Percentiles rank a stretch among this genome's conserved stretches.
Conservation (phyloP, 768 basidiomycete genomes). For the Leccinum olivaceopallidum region DNA sequence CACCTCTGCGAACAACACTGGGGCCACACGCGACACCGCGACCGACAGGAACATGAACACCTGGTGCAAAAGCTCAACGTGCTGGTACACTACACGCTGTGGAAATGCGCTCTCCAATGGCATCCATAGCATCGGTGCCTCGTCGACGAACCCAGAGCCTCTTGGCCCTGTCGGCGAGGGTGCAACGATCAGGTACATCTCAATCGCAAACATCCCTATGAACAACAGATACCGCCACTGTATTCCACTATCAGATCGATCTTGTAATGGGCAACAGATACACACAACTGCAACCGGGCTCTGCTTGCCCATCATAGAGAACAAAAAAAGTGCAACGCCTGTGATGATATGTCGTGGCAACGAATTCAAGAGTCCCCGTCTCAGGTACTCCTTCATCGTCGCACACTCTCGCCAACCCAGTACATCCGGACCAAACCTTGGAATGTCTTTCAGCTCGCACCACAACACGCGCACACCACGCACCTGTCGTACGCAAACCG, state of each 20-base stretch:
- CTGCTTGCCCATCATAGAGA: conserved; percentile 58
- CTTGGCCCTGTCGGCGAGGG: conserved; percentile 28
- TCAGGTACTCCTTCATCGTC: conserved; percentile 71
- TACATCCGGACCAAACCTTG: conserved; percentile 77
- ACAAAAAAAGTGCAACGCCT: conserved; percentile 55
- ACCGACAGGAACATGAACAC: conserved; percentile 73
- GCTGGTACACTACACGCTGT: conserved; percentile 68
- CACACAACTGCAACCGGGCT: conserved; percentile 68
- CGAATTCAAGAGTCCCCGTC: conserved; percentile 60
- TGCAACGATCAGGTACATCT: conserved; percentile 64
- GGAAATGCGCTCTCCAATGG: conserved; percentile 54
- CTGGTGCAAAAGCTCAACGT: conserved; percentile 75
- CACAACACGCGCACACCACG: conserved; percentile 17
- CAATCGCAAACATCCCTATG: conserved; percentile 56
- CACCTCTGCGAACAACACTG: conserved; percentile 55
- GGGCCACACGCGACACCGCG: conserved; percentile 69
- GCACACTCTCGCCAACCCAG: conserved; percentile 64
- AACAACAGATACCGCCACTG: conserved; percentile 86
- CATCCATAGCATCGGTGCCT: conserved; percentile 14
- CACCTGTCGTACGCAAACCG: conserved; percentile 88
- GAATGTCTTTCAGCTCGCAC: neutral
- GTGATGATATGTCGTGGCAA: conserved; percentile 69
- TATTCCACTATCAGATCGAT: conserved; percentile 15
- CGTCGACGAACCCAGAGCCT: conserved; percentile 27
- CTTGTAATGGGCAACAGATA: conserved; percentile 18